Conservation (phyloP, 805 yeast species). For the Yarrowia hollandica region DNA sequence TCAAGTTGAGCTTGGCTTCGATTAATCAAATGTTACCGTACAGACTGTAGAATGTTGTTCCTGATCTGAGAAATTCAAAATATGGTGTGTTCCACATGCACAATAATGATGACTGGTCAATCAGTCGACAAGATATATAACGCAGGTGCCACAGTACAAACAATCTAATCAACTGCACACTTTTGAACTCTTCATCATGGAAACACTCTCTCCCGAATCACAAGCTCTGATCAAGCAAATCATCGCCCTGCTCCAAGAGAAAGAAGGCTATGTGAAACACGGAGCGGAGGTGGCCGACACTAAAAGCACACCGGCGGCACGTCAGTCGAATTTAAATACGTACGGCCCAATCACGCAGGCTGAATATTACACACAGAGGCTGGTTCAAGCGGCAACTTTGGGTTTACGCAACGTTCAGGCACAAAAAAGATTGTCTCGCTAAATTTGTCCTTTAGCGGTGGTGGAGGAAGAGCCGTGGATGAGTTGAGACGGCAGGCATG, state of each 20-base stretch:
- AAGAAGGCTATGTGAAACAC: slow-evolving; percentile 5
- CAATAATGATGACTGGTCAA: no score
- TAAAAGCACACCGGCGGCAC: background rate
- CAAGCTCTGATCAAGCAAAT: background rate
- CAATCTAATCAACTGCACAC: no score
- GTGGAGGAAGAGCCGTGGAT: slow-evolving; percentile 3
- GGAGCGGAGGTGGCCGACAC: background rate
- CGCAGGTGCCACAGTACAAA: no score
- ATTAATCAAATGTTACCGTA: background rate
- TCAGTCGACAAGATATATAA: no score
- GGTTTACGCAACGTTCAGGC: slow-evolving; percentile 16
- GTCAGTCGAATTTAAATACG: background rate
- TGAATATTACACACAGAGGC: slow-evolving; percentile 20
- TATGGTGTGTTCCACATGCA: no score
- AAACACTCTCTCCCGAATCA: background rate
- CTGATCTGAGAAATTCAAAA: no score
- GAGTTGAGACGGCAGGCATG: background rate
- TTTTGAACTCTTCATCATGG: no score
- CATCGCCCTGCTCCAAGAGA: background rate
- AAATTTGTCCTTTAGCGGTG: slow-evolving; percentile 2
- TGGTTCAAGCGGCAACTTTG: slow-evolving; percentile 15
- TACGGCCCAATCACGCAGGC: slow-evolving; percentile 26
- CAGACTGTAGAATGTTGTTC: background rate
- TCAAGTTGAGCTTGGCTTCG: background rate
- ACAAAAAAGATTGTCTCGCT: slow-evolving; percentile 13